Evolutionary conservation across 495 filamentous ascomycete genomes (phyloP).

Genomic region (Podospora fimiseda): DNA sequence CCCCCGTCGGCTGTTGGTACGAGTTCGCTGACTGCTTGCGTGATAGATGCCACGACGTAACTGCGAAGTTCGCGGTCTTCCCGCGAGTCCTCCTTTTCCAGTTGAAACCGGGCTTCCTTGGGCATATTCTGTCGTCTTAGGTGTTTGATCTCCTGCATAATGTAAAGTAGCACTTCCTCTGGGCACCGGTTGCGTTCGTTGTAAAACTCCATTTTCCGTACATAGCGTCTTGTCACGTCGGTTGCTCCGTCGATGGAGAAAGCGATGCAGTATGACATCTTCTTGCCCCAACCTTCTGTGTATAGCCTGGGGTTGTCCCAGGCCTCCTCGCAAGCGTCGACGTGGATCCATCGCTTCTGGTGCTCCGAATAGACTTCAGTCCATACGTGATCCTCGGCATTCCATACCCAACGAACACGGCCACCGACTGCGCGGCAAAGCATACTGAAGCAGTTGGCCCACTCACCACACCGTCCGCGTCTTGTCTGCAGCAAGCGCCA

Average conservation of each 20-base stretch:
- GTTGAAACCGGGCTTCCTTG: slow-evolving; percentile 71
- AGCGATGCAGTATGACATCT: slow-evolving; percentile 93
- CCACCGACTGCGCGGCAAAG: slow-evolving; percentile 87
- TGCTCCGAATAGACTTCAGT: slow-evolving; percentile 96
- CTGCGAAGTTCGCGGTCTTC: slow-evolving; percentile 77
- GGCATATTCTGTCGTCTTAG: slow-evolving; percentile 70
- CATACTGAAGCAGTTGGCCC: slow-evolving; percentile 99
- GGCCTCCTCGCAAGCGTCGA: slow-evolving; percentile 87
- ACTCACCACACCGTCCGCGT: slow-evolving; percentile 84
- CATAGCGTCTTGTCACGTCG: slow-evolving; percentile 93
- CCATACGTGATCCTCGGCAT: slow-evolving; percentile 95
- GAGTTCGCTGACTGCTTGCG: slow-evolving; percentile 46
- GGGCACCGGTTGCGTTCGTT: slow-evolving; percentile 64
- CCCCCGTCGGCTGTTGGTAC: slow-evolving; percentile 27
- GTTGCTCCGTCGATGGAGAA: slow-evolving; percentile 93
- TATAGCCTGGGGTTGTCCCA: slow-evolving; percentile 96
- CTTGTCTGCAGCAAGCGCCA: slow-evolving; percentile 85
- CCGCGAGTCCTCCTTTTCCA: slow-evolving; percentile 81
- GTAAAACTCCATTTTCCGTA: slow-evolving; percentile 73
- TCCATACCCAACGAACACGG: slow-evolving; percentile 97
- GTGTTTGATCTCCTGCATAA: slow-evolving; percentile 81
- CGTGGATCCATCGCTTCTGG: slow-evolving; percentile 91
- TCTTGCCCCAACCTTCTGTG: slow-evolving; percentile 88
- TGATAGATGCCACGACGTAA: slow-evolving; percentile 67
- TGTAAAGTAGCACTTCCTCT: slow-evolving; percentile 83